phyloP scores from a whole-genome alignment of 176 grass and related monocot genomes.

The Neostapfia colusana region DNA sequence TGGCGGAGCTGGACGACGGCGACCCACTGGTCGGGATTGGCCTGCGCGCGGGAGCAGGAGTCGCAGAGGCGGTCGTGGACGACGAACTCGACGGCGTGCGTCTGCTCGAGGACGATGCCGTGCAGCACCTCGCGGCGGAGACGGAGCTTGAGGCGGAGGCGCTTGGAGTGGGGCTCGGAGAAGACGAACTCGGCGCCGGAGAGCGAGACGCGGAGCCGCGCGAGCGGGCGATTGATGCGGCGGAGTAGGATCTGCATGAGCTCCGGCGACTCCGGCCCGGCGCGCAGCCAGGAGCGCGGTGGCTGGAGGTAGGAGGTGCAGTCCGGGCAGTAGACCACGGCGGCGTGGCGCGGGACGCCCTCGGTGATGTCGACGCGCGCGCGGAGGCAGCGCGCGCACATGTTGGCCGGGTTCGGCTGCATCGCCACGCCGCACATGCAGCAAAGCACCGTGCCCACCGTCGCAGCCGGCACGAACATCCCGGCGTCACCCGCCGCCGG shows the following conservation, averaged over 20 bases:
- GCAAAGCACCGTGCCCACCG: conserved; percentile 84
- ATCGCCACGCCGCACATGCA: conserved; percentile 89
- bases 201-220: conserved; percentile 62
- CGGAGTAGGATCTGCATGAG: conserved; percentile 82
- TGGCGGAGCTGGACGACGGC: conserved; percentile 80
- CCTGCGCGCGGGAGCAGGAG: conserved; percentile 55
- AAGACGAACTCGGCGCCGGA: conserved; percentile 86
- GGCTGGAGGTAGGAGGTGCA: conserved; percentile 36
- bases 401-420: conserved; percentile 86
- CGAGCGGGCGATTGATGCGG: conserved; percentile 64
- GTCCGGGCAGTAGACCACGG: conserved; percentile 35
- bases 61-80: conserved; percentile 82
- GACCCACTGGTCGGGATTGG: conserved; percentile 83
- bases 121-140: conserved; percentile 80
- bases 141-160: conserved; percentile 81
- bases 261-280: conserved; percentile 65
- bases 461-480: conserved; percentile 85
- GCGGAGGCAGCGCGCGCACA: conserved; percentile 86
- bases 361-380: conserved; percentile 54
- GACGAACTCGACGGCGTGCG: conserved; percentile 68
- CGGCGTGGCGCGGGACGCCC: conserved; percentile 35
- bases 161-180: conserved; percentile 97
- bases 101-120: conserved; percentile 75
- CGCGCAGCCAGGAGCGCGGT: conserved; percentile 33
- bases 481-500: conserved; percentile 54